Base-by-base conservation (phyloP, 495 filamentous ascomycete species). In the Lophium mytilinum region DNA sequence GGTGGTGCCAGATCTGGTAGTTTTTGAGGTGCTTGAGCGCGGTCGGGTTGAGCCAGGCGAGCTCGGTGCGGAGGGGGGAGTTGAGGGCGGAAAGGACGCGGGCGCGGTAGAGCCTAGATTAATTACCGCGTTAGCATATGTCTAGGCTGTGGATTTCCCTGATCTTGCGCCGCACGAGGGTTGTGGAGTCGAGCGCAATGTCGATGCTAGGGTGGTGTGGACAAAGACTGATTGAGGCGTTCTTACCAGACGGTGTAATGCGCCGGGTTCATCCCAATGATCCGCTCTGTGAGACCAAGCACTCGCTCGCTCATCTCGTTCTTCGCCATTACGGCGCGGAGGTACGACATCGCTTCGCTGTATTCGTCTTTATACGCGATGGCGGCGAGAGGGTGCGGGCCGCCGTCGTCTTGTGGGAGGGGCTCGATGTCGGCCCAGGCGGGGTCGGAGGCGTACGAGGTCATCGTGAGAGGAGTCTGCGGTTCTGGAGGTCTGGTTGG, bases 1-100 rank as follows among this genome's bases (percentile, higher is more conserved):
- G 87, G 69, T 97, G 94, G 66, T 96, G 90, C 93, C 93, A 97
- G 67, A 97, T 97, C 70, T 98, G 93, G 72, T 96, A 98, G 69
- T 97, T 98, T 69, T 98, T 98, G 65, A 92, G 80, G 65, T 95
- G 83, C 24, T 80, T 79, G 42, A 95, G 72, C 4, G 93, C 85
- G 15, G 95, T 79, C 1, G 78, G 74, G 66, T 96, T 95, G 19
- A 98, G 71, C 89, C 90, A 98, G 40, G 77, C 74, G 21, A 96
- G 71, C 68, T 98, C 93, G 55, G 85, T 76, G 0, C 67, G 66
- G 50, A 96, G 78, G 57, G 86, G 77, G 48, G 82, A 78, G 2
- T 80, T 68, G 21, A 96, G 69, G 1, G 80, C 78, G 58, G 86
- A 80, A 30, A 98, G 66, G 37, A 81, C 86, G 60, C 85, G 81